Evolutionary conservation across 352 stramenopile genomes (phyloP).

Genomic region (Phytopythium kandeliae): DNA sequence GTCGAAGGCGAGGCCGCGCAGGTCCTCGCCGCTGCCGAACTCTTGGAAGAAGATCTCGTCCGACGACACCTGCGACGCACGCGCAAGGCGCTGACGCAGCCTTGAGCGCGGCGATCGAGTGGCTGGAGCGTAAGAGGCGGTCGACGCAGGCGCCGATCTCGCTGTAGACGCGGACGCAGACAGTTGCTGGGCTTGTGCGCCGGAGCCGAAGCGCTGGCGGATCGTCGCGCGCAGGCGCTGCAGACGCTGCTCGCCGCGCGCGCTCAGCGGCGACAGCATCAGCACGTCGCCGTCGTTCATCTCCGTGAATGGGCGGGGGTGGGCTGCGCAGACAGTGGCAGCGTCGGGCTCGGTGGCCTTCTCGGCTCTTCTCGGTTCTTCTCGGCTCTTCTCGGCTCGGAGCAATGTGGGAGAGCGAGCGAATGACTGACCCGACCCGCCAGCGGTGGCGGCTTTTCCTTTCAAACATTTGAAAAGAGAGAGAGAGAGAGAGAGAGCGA

Average conservation of each 20-base stretch:
- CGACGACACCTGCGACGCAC: conserved; percentile 30
- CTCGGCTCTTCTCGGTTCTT: too few relatives aligned
- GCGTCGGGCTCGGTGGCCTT: too few relatives aligned
- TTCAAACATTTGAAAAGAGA: conserved; percentile 4
- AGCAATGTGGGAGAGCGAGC: too few relatives aligned
- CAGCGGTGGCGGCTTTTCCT: background rate
- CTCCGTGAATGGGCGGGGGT: background rate
- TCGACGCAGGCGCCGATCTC: too few relatives aligned
- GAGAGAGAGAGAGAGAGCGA: too few relatives aligned
- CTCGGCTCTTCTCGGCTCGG: too few relatives aligned
- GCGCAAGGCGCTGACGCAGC: conserved; percentile 45
- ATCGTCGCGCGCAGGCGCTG: conserved; percentile 38
- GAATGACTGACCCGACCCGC: background rate
- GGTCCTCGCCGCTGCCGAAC: conserved; percentile 49
- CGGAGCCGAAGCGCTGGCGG: conserved; percentile 27
- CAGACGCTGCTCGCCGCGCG: conserved; percentile 28
- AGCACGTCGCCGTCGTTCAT: conserved; percentile 15
- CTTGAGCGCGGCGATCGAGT: conserved; percentile 16
- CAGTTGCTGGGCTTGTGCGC: conserved; percentile 9
- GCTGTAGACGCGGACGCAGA: conserved; percentile 15
- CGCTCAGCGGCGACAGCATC: conserved; percentile 49
- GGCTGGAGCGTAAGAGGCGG: conserved; percentile 11
- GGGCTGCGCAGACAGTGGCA: background rate
- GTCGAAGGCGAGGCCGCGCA: conserved; percentile 35
- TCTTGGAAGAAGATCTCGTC: conserved; percentile 66